Percentiles rank a stretch among this genome's conserved stretches.
Conservation (phyloP, 495 filamentous ascomycete genomes). For the Neurospora sp. region DNA sequence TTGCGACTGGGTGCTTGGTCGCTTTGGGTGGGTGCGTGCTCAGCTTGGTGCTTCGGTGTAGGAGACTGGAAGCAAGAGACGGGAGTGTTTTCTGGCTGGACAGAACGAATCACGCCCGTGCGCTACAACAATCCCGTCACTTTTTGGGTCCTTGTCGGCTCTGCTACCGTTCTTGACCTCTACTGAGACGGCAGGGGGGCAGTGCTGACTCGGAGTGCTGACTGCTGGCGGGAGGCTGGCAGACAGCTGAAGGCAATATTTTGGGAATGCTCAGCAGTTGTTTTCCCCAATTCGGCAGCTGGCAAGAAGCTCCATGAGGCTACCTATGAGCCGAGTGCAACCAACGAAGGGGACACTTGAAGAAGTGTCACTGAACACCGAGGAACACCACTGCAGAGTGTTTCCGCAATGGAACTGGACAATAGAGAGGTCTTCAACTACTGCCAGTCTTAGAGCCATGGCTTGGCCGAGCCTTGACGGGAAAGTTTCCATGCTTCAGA, state of each 20-base stretch:
- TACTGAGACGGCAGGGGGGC: neutral
- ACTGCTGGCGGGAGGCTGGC: neutral
- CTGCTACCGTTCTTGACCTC: neutral
- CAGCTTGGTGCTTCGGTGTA: neutral
- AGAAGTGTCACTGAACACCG: neutral
- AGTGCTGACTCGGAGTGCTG: neutral
- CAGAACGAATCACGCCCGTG: neutral
- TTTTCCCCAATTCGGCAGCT: neutral
- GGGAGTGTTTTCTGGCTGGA: conserved; percentile 13
- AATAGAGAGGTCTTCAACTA: too few species aligned
- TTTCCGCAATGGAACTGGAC: too few species aligned
- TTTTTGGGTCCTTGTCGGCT: neutral
- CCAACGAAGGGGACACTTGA: neutral
- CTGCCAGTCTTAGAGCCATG: too few species aligned
- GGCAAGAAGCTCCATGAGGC: neutral
- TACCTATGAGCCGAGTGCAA: neutral
- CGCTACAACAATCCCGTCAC: neutral
- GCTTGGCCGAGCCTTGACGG: too few species aligned
- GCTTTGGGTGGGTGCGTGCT: neutral
- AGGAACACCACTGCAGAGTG: neutral
- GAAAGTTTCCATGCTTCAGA: neutral
- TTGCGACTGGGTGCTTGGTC: neutral
- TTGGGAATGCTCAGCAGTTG: neutral
- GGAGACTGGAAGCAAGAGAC: neutral
- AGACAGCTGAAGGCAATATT: neutral